Evolutionary conservation across 2,329 filamentous ascomycete genomes (phyloP), one percentile per base, ranked within the genome.

Genomic region (Penicillium sp.): DNA sequence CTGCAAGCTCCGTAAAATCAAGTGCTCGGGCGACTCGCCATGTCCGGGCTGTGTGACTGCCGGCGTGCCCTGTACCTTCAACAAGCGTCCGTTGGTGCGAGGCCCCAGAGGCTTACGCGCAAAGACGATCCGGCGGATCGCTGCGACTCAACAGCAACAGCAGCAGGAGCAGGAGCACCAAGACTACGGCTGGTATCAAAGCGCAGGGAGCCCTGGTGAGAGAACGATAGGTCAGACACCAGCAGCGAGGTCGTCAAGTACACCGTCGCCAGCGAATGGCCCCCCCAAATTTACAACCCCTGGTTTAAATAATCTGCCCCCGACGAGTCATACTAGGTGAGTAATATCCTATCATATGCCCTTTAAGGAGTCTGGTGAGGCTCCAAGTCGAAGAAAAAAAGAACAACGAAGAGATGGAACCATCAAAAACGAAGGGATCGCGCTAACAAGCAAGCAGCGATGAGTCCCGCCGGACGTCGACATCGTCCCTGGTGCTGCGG

Each of bases 71-170:
- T 51, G 49, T 25, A 51, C 49, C 17, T 51, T 51, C 49, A 51
- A 51, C 49, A 51, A 51, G 35, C 49, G 49, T 22, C 49, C 49
- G 17, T 25, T 51, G 20, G 49, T 38, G 49, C 49, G 49, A 7
- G 49, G 49, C 49, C 49, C 49, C 4, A 51, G 35, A 51, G 37
- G 49, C 34, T 38, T 51, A 22, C 34, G 49, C 3, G 49, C 49
- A 4, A 39, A 39, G 3, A 51, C 49, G 12, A 51, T 51, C 20
- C 49, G 34, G 31, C 49, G 49, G 49, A 51, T 51, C 49, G 39
- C 31, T 25, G 49, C 49, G 31, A 51, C 31, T 28, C 49, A 51
- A 11, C 49, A 51, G 49, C 49, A 51, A 17, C 48, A 51, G 11
- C 34, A 37, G 31, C 48, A 37, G n/a, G 4, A 38, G 20, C 20